These are phyloP conservation scores for Gigaspora rosea DNA, from an alignment of 192 early-diverging fungal species.

Conservation along the genomic window DNA sequence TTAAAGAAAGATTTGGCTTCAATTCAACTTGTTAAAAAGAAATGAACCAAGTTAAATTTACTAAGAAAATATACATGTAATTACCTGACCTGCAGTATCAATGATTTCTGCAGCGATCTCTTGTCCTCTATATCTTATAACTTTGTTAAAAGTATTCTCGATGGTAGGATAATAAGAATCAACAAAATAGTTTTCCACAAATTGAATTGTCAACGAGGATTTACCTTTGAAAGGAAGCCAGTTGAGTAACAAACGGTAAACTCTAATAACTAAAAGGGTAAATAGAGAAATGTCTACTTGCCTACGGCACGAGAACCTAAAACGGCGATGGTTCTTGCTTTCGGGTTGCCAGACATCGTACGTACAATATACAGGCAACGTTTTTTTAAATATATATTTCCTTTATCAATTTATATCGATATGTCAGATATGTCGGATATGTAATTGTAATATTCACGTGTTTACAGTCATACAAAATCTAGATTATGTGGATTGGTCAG, in stretches of 20 bases:
- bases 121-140: conserved; percentile 75
- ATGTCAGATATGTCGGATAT: too few relatives aligned
- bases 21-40: neutral
- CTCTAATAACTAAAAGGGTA: neutral
- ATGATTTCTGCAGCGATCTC: conserved; percentile 90
- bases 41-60: neutral
- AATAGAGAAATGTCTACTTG: conserved; percentile 30
- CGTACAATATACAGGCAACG: too few relatives aligned
- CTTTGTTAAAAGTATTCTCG: conserved; percentile 88
- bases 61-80: neutral
- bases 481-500: too few relatives aligned
- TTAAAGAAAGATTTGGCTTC: conserved; percentile 13
- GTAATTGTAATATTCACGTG: too few relatives aligned
- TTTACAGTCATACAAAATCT: too few relatives aligned
- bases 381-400: too few relatives aligned
- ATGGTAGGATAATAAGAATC: conserved; percentile 96
- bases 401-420: too few relatives aligned
- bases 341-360: conserved; percentile 36
- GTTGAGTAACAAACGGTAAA: neutral
- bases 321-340: conserved; percentile 80
- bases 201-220: conserved; percentile 91
- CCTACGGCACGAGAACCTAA: conserved; percentile 81
- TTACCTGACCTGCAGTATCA: conserved; percentile 95
- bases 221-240: conserved; percentile 55
- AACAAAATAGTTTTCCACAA: conserved; percentile 88